A percentile compares a stretch with the other conserved stretches of the same genome.
Conservation (phyloP, 2,329 filamentous ascomycete genomes). For the Fusarium sp. region DNA sequence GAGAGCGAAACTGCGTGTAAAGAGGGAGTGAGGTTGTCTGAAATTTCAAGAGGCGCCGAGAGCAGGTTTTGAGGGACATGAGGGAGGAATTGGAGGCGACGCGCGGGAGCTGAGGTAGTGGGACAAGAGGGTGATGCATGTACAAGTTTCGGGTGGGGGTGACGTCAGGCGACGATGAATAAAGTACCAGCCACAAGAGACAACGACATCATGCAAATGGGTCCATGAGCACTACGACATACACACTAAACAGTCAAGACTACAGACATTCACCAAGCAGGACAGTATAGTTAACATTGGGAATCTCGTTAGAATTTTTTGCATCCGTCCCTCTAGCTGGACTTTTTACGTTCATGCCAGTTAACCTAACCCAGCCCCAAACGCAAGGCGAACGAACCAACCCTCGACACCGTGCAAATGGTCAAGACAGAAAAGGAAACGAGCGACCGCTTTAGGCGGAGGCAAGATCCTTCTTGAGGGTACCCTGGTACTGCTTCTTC, state of each 20-base stretch:
- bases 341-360: constrained; percentile 53
- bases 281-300: constrained; percentile 47
- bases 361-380: constrained; percentile 52
- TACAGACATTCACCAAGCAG: constrained; percentile 12
- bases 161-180: constrained; percentile 44
- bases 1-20: not conserved
- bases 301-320: constrained; percentile 51
- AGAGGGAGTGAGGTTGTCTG: not conserved
- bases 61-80: constrained; percentile 35
- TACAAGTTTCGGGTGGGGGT: constrained; percentile 44
- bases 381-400: constrained; percentile 54
- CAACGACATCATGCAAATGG: not conserved
- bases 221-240: not conserved
- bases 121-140: constrained; percentile 25
- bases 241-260: not conserved
- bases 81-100: constrained; percentile 21
- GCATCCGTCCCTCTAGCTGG: constrained; percentile 50
- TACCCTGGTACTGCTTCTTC: constrained; percentile 98
- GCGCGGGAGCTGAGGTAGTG: constrained; percentile 15
- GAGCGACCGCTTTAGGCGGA: constrained; percentile 55
- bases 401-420: constrained; percentile 69
- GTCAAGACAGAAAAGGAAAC: constrained; percentile 59
- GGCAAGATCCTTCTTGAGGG: constrained; percentile 96
- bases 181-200: not conserved
- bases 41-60: constrained; percentile 12